These are phyloP conservation scores for Diplodia sapinea DNA, from an alignment of 2,329 filamentous ascomycete species.

Conservation along the genomic window DNA sequence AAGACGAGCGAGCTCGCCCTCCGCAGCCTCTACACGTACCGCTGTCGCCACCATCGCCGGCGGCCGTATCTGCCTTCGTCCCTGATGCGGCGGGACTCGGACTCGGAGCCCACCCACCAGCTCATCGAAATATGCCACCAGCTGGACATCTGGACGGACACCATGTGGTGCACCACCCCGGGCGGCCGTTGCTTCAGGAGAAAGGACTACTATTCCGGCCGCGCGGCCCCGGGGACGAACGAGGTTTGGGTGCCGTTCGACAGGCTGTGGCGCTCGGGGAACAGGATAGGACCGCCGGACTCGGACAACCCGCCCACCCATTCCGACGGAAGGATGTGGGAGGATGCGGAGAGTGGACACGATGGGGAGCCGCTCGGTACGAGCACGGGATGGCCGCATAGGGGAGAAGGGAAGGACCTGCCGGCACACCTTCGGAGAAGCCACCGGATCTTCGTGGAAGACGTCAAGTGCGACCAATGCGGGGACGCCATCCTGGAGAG, in stretches of 20 bases:
- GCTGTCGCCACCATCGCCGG: slow-evolving; percentile 66
- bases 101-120: slow-evolving; percentile 66
- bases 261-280: slow-evolving; percentile 64
- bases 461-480: slow-evolving; percentile 62
- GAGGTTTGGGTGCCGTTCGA: slow-evolving; percentile 69
- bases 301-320: slow-evolving; percentile 42
- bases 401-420: slow-evolving; percentile 60
- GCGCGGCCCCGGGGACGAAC: slow-evolving; percentile 60
- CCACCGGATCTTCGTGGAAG: slow-evolving; percentile 59
- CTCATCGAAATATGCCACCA: slow-evolving; percentile 64
- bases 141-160: slow-evolving; percentile 66
- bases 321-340: slow-evolving; percentile 61
- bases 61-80: slow-evolving; percentile 64
- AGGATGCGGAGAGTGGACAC: slow-evolving; percentile 60
- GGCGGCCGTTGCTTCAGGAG: slow-evolving; percentile 62
- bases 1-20: slow-evolving; percentile 56
- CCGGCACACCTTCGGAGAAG: slow-evolving; percentile 61
- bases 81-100: slow-evolving; percentile 61
- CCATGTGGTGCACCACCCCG: slow-evolving; percentile 65
- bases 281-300: slow-evolving; percentile 58
- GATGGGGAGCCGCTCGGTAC: slow-evolving; percentile 63
- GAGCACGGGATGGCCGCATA: slow-evolving; percentile 47
- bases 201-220: slow-evolving; percentile 62
- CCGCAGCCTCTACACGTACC: slow-evolving; percentile 66
- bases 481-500: slow-evolving; percentile 60